Percentiles rank a stretch among this genome's conserved stretches.
Evolutionary conservation across 1,284 basidiomycete genomes (phyloP).

Genomic region (Ustilago hordei): DNA sequence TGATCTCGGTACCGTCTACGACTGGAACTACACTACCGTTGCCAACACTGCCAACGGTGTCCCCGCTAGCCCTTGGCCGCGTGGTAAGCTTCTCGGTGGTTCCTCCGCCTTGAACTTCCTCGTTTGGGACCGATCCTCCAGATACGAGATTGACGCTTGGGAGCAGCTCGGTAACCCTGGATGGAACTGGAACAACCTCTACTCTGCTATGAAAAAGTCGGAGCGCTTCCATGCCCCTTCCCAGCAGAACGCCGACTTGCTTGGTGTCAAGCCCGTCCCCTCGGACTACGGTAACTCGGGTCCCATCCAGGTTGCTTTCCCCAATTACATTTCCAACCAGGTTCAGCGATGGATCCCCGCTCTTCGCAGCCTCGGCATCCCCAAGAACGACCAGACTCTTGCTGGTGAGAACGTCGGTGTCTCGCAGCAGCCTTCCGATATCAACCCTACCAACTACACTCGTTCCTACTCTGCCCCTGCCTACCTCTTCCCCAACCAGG

Average conservation of each 20-base stretch:
- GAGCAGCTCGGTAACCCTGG: conserved; percentile 57
- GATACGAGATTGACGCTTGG: conserved; percentile 67
- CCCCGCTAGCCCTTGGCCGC: conserved; percentile 54
- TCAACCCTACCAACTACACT: conserved; percentile 61
- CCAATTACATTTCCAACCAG: conserved; percentile 59
- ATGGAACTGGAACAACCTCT: conserved; percentile 70
- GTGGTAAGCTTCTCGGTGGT: conserved; percentile 69
- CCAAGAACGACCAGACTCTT: conserved; percentile 52
- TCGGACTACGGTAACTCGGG: conserved; percentile 64
- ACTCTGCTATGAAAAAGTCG: conserved; percentile 70
- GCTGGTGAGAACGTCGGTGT: conserved; percentile 62
- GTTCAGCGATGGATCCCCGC: conserved; percentile 55
- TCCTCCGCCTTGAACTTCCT: conserved; percentile 69
- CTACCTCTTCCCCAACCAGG: conserved; percentile 61
- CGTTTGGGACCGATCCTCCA: conserved; percentile 67
- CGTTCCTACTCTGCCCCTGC: conserved; percentile 64
- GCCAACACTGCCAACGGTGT: conserved; percentile 39
- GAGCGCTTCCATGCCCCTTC: conserved; percentile 65
- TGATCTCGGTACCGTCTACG: conserved; percentile 52
- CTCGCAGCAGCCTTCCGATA: conserved; percentile 62
- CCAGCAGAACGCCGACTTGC: conserved; percentile 47
- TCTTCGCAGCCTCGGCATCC: conserved; percentile 51
- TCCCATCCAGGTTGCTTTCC: conserved; percentile 63
- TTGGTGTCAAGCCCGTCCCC: conserved; percentile 53
- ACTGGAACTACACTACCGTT: conserved; percentile 62